Evolutionary conservation across 2,329 filamentous ascomycete species (phyloP).

Genomic region (Colletotrichum australisinense): DNA sequence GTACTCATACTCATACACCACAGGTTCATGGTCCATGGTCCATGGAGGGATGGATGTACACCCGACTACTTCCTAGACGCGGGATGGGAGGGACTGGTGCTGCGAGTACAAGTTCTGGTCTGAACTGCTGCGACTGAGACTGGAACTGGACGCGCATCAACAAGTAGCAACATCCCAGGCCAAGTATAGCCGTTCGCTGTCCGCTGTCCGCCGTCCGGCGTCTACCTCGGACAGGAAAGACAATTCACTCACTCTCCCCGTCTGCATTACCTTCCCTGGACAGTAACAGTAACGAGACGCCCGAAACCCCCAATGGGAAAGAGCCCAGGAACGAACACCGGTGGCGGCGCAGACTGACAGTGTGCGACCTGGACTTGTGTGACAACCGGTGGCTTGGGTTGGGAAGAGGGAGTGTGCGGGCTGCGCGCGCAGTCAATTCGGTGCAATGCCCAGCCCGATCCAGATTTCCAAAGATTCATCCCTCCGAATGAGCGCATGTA

Average conservation of each 20-base stretch:
- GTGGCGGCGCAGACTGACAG: background rate
- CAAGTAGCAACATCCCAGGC: background rate
- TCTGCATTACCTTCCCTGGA: background rate
- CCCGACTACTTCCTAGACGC: background rate
- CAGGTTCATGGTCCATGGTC: background rate
- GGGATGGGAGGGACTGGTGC: background rate
- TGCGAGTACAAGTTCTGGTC: background rate
- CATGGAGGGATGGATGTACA: background rate
- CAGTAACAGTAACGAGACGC: background rate
- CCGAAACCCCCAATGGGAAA: background rate
- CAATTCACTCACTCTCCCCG: background rate
- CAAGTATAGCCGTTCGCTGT: background rate
- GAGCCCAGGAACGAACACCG: background rate
- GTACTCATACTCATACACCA: background rate
- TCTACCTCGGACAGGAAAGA: background rate
- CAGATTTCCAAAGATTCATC: background rate
- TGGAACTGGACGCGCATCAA: background rate
- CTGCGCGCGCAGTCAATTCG: background rate
- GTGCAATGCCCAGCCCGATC: background rate
- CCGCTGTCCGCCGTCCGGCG: no score
- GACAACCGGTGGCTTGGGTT: constrained; percentile 3
- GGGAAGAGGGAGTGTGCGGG: background rate
- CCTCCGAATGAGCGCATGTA: background rate
- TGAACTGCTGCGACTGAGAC: no score
- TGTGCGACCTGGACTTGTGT: background rate